A percentile compares a stretch with the other conserved stretches of the same genome.
Evolutionary conservation across 2,329 filamentous ascomycete genomes (phyloP).

Genomic region (Stagonosporopsis cucurbitacearum): DNA sequence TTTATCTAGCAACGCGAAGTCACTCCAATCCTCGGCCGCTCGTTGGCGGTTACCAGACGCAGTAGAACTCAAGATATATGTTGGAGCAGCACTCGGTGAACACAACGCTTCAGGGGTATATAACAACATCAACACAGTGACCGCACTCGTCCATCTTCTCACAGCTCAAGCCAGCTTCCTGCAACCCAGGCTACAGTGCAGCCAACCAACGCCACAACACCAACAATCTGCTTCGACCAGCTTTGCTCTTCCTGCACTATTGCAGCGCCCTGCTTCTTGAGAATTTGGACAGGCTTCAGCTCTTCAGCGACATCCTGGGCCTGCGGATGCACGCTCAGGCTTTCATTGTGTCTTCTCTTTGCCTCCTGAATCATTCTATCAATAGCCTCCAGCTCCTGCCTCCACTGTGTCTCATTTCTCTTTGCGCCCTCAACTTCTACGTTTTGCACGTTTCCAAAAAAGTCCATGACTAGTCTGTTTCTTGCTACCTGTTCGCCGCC

Average conservation of each 20-base stretch:
- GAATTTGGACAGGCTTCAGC: constrained; percentile 21
- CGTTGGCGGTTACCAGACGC: no score
- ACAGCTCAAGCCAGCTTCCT: constrained; percentile 49
- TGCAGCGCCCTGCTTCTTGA: constrained; percentile 41
- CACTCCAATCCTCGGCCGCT: no score
- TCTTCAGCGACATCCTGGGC: constrained; percentile 34
- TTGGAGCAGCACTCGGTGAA: not conserved
- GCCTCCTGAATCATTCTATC: constrained; percentile 65
- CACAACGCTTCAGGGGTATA: constrained; percentile 11
- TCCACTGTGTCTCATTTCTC: constrained; percentile 55
- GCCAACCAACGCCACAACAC: constrained; percentile 48
- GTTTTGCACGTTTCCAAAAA: constrained; percentile 97
- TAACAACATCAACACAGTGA: constrained; percentile 3
- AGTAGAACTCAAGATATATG: not conserved
- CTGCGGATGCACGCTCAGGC: constrained; percentile 28
- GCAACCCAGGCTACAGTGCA: constrained; percentile 51
- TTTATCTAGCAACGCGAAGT: no score
- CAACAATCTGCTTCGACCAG: constrained; percentile 51
- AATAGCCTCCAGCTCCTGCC: constrained; percentile 78
- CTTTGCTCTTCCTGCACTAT: constrained; percentile 46
- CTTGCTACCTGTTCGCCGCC: constrained; percentile 80
- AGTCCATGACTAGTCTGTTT: constrained; percentile 86
- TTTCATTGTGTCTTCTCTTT: constrained; percentile 50
- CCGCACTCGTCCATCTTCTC: not conserved
- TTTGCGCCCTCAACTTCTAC: constrained; percentile 77